phyloP scores from a whole-genome alignment of 108 stramenopile genomes.

The Schizochytrium sp. region DNA sequence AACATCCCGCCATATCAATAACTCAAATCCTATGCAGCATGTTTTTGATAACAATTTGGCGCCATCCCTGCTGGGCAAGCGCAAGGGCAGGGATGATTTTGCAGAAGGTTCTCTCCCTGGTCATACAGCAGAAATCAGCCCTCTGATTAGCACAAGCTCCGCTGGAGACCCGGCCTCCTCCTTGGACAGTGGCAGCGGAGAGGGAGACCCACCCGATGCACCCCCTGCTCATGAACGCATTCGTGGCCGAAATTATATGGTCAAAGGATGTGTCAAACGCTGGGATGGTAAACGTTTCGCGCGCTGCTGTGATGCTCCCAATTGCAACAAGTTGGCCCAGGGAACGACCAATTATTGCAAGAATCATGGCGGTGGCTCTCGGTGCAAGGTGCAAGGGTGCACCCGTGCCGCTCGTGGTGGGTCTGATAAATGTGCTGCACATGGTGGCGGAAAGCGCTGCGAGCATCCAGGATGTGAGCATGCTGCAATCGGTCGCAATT shows the following conservation, averaged over 20 bases:
- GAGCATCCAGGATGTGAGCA: background rate
- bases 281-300: slow-evolving; percentile 58
- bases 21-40: too few relatives aligned
- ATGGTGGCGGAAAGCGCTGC: slow-evolving; percentile 41
- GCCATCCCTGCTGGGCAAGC: too few relatives aligned
- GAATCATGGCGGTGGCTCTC: slow-evolving; percentile 32
- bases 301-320: background rate
- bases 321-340: slow-evolving; percentile 55
- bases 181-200: background rate
- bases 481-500: slow-evolving; percentile 25
- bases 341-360: slow-evolving; percentile 45
- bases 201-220: background rate
- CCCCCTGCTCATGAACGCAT: slow-evolving; percentile 5
- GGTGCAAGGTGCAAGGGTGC: background rate
- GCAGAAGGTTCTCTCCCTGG: background rate
- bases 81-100: too few relatives aligned
- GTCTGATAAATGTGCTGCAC: slow-evolving; percentile 42
- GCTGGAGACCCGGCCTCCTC: background rate
- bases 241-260: slow-evolving; percentile 27
- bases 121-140: background rate
- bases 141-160: background rate
- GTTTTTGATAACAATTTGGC: too few relatives aligned
- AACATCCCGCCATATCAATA: too few relatives aligned
- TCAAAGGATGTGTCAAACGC: slow-evolving; percentile 23
- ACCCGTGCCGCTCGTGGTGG: slow-evolving; percentile 47